These are phyloP conservation scores for Spergularia marina DNA, from an alignment of 148 eudicot genomes.

Conservation along the genomic window DNA sequence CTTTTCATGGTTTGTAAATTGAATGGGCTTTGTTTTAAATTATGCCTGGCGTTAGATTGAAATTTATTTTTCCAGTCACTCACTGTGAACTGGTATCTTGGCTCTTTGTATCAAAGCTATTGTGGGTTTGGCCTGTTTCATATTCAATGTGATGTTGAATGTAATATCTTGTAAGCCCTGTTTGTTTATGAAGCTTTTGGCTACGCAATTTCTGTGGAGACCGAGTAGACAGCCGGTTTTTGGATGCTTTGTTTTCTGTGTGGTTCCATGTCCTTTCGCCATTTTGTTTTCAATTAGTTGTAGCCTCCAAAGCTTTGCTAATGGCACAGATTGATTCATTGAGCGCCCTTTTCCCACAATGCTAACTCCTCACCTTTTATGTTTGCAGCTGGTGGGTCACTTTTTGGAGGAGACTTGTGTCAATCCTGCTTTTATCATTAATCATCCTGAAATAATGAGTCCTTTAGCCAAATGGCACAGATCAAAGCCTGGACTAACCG, in stretches of 20 bases:
- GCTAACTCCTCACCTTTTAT: slow-evolving; percentile 5
- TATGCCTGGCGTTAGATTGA: not conserved
- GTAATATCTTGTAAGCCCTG: not conserved
- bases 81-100: too few relatives aligned
- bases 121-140: not conserved
- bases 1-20: not conserved
- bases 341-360: not conserved
- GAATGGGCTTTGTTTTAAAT: not conserved
- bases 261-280: not conserved
- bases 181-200: not conserved
- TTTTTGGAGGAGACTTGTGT: slow-evolving; percentile 87
- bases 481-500: slow-evolving; percentile 84
- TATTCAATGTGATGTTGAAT: not conserved
- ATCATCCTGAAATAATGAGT: slow-evolving; percentile 97
- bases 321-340: not conserved
- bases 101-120: not conserved
- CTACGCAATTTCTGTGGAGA: not conserved
- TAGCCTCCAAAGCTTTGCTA: too few relatives aligned
- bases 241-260: too few relatives aligned
- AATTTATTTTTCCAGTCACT: too few relatives aligned
- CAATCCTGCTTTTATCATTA: slow-evolving; percentile 83
- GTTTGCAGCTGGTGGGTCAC: slow-evolving; percentile 85
- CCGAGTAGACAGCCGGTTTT: not conserved
- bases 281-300: too few relatives aligned
- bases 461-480: slow-evolving; percentile 99